phyloP scores from a whole-genome alignment of 495 filamentous ascomycete genomes.

The Astrothelium subdiscretum region DNA sequence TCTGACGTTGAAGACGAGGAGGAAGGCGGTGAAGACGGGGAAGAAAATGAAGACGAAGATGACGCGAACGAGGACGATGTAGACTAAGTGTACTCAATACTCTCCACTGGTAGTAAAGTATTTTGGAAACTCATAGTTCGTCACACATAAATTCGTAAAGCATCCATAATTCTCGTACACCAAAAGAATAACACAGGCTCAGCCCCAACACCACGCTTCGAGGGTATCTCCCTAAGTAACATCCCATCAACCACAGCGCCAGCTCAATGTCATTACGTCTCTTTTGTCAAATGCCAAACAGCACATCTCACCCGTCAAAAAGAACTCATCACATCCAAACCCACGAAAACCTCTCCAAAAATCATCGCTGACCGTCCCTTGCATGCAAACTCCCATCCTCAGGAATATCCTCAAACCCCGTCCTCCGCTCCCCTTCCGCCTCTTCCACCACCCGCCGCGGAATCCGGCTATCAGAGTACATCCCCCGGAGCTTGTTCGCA shows the following conservation, averaged over 20 bases:
- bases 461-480: not conserved
- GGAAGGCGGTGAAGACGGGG: constrained; percentile 18
- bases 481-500: constrained; percentile 22
- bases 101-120: not conserved
- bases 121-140: not conserved
- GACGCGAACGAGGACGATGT: constrained; percentile 3
- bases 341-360: not conserved
- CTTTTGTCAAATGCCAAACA: no score
- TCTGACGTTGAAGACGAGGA: constrained; percentile 30
- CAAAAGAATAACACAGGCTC: not conserved
- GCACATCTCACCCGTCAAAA: no score
- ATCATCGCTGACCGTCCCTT: no score
- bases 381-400: not conserved
- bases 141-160: not conserved
- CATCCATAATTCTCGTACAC: not conserved
- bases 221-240: not conserved
- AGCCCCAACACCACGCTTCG: not conserved
- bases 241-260: no score
- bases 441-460: not conserved
- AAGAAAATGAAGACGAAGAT: not conserved
- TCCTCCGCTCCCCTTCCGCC: not conserved
- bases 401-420: not conserved
- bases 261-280: no score
- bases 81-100: not conserved
- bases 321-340: not conserved